These are phyloP conservation scores for Cephaloascus albidus DNA, from an alignment of 805 yeast genomes.

Conservation along the genomic window DNA sequence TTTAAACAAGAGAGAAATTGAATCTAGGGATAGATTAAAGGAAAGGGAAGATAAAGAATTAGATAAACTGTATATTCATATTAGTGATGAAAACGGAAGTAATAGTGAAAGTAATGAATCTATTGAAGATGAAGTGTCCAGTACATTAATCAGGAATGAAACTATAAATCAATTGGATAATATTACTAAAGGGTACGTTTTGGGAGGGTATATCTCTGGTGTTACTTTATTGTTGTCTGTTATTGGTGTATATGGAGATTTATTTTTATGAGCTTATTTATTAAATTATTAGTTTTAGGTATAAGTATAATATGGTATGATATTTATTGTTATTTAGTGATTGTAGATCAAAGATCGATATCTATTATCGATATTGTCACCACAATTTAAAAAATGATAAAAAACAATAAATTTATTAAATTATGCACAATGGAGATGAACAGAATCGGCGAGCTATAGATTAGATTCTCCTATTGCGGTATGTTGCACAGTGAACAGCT, in stretches of 20 bases:
- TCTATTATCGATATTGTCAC: no score
- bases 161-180: background rate
- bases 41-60: background rate
- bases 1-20: background rate
- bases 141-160: background rate
- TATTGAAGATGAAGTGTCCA: background rate
- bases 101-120: background rate
- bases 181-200: background rate
- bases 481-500: no score
- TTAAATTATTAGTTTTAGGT: no score
- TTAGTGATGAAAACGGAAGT: background rate
- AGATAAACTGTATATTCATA: background rate
- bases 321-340: no score
- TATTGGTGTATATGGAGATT: background rate
- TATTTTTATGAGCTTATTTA: background rate
- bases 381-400: no score
- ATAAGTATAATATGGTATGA: no score
- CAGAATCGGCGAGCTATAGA: no score
- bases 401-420: no score
- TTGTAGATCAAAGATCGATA: no score
- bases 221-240: background rate
- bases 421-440: no score
- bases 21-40: background rate
- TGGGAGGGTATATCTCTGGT: background rate
- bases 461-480: no score